These are phyloP conservation scores for Backusella parvicylindrica DNA, from an alignment of 192 early-diverging fungal species.

Conservation along the genomic window DNA sequence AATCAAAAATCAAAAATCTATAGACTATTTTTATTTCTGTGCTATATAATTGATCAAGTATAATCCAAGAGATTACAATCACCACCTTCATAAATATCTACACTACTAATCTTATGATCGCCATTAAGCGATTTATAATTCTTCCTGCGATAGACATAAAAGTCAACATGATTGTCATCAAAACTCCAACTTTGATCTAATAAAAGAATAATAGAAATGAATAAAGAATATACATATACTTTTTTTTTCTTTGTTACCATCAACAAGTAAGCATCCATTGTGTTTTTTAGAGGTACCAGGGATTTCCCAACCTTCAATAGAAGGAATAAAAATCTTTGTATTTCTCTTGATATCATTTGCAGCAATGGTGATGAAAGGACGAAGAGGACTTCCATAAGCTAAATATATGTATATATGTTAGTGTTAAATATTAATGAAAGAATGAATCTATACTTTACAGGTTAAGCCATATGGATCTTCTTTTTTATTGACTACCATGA, in stretches of 20 bases:
- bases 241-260: slow-evolving; percentile 11
- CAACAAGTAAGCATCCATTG: slow-evolving; percentile 35
- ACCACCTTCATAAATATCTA: slow-evolving; percentile 37
- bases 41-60: slow-evolving; percentile 6
- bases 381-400: slow-evolving; percentile 26
- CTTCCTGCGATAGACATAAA: slow-evolving; percentile 18
- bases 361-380: slow-evolving; percentile 35
- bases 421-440: too few species aligned
- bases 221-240: neutral
- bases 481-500: slow-evolving; percentile 25
- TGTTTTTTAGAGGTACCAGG: slow-evolving; percentile 25
- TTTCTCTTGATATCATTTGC: slow-evolving; percentile 30
- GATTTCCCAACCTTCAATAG: slow-evolving; percentile 28
- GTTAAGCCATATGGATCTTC: slow-evolving; percentile 35
- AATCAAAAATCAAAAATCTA: neutral
- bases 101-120: slow-evolving; percentile 21
- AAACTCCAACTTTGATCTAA: slow-evolving; percentile 37
- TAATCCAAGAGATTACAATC: slow-evolving; percentile 31
- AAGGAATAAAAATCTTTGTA: slow-evolving; percentile 34
- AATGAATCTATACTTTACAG: slow-evolving; percentile 6
- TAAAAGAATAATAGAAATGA: neutral
- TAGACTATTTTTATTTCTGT: neutral
- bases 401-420: too few species aligned
- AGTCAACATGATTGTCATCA: slow-evolving; percentile 30
- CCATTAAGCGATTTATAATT: slow-evolving; percentile 29